phyloP scores from a whole-genome alignment of 78 protist species.

The Speleostelium caveatum region DNA sequence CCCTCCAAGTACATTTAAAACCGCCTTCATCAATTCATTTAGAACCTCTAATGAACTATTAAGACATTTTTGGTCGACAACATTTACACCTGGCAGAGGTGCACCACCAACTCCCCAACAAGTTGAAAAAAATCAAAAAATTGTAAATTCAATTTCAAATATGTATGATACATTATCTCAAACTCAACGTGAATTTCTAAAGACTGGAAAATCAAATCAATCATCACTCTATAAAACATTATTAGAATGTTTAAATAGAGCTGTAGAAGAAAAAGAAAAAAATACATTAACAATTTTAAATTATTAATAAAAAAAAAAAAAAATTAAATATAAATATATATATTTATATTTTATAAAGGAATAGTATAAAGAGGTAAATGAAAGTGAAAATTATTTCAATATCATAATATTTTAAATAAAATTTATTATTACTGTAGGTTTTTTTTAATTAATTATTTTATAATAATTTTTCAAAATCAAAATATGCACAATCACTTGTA shows the following conservation, averaged over 20 bases:
- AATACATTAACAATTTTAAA: no score
- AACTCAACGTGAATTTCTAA: not conserved
- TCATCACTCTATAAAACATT: constrained; percentile 11
- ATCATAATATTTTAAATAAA: no score
- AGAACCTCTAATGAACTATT: constrained; percentile 33
- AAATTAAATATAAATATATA: no score
- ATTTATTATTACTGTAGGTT: no score
- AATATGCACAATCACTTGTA: not conserved
- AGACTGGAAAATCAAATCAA: constrained; percentile 1
- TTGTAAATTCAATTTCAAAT: not conserved
- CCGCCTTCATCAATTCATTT: constrained; percentile 8
- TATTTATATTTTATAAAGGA: no score
- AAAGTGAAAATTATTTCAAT: no score
- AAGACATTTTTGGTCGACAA: constrained; percentile 54
- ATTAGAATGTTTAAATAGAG: constrained; percentile 13
- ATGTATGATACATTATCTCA: constrained; percentile 8
- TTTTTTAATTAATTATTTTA: no score
- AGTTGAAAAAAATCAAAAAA: constrained; percentile 29
- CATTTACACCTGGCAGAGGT: constrained; percentile 45
- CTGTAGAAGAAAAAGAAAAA: constrained; percentile 17
- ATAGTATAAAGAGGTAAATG: no score
- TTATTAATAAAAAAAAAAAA: no score
- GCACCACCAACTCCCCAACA: constrained; percentile 41
- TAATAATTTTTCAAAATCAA: constrained; percentile 15
- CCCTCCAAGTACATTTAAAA: constrained; percentile 8